Evolutionary conservation across 495 filamentous ascomycete genomes (phyloP).

Genomic region (Penicillium subrubescens): DNA sequence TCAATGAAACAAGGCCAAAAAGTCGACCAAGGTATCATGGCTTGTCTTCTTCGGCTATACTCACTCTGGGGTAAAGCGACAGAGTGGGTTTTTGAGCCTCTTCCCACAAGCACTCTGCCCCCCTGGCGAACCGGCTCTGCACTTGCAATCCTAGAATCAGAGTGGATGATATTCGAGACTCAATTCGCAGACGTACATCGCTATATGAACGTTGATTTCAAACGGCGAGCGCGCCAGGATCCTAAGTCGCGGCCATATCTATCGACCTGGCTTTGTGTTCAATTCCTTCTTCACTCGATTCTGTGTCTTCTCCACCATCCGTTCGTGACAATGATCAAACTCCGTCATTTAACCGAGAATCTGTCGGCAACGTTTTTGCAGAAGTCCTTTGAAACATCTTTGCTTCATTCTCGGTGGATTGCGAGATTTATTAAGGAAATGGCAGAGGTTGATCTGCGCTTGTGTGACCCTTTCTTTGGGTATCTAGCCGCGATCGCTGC

Average conservation of each 20-base stretch:
- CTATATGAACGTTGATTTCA: slow-evolving; percentile 33
- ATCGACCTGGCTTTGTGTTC: slow-evolving; percentile 32
- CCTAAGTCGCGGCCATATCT: slow-evolving; percentile 26
- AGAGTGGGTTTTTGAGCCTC: slow-evolving; percentile 32
- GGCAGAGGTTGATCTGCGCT: slow-evolving; percentile 20
- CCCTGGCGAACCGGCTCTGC: slow-evolving; percentile 35
- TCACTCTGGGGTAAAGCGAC: slow-evolving; percentile 34
- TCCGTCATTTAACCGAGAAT: slow-evolving; percentile 30
- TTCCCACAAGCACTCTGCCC: slow-evolving; percentile 17
- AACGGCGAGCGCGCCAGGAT: slow-evolving; percentile 28
- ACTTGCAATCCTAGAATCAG: slow-evolving; percentile 30
- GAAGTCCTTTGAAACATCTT: slow-evolving; percentile 35
- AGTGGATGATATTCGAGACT: slow-evolving; percentile 37
- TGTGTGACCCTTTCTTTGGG: slow-evolving; percentile 32
- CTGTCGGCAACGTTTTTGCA: slow-evolving; percentile 34
- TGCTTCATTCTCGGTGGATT: slow-evolving; percentile 36
- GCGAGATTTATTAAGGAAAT: slow-evolving; percentile 33
- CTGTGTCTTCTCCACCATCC: slow-evolving; percentile 34
- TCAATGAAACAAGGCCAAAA: slow-evolving; percentile 25
- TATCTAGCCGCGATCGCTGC: slow-evolving; percentile 36
- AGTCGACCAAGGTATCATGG: slow-evolving; percentile 27
- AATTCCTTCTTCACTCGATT: slow-evolving; percentile 35
- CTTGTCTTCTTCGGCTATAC: slow-evolving; percentile 28
- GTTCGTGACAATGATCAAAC: slow-evolving; percentile 36
- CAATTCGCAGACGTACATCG: slow-evolving; percentile 33